phyloP scores from a whole-genome alignment of 345 rosid genomes.

The Hibiscus mutabilis region DNA sequence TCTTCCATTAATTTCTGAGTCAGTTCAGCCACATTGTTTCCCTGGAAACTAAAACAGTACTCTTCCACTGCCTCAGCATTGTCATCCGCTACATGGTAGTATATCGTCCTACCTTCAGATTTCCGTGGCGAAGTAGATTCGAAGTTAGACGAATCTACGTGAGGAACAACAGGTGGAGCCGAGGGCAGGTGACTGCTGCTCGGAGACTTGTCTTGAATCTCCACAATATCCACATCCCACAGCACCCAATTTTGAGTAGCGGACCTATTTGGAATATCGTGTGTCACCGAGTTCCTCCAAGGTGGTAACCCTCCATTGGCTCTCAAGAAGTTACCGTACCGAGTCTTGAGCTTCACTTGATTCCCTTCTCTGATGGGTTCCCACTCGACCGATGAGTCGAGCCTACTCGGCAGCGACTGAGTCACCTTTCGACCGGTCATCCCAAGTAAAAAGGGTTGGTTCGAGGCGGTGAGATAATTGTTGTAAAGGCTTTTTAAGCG shows the following conservation, averaged over 20 bases:
- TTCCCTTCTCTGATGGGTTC: slow-evolving; percentile 62
- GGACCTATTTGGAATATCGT: slow-evolving; percentile 56
- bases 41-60: slow-evolving; percentile 62
- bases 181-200: slow-evolving; percentile 4
- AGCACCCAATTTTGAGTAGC: slow-evolving; percentile 59
- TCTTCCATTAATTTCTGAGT: slow-evolving; percentile 64
- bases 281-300: slow-evolving; percentile 73
- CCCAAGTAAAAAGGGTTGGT: slow-evolving; percentile 67
- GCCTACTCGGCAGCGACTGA: slow-evolving; percentile 43
- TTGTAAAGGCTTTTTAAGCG: slow-evolving; percentile 68
- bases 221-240: slow-evolving; percentile 71
- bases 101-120: slow-evolving; percentile 70
- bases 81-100: slow-evolving; percentile 75
- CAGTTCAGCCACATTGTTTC: slow-evolving; percentile 65
- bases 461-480: slow-evolving; percentile 76
- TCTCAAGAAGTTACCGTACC: slow-evolving; percentile 55
- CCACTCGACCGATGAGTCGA: slow-evolving; percentile 64
- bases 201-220: slow-evolving; percentile 37
- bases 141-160: slow-evolving; percentile 36
- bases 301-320: slow-evolving; percentile 76
- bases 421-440: slow-evolving; percentile 68
- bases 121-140: slow-evolving; percentile 54
- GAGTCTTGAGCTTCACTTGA: slow-evolving; percentile 46
- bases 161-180: slow-evolving; percentile 16
- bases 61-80: slow-evolving; percentile 47